Base-by-base conservation (phyloP, 371 early-diverging fungal genomes). In the Mortierella sp. region DNA sequence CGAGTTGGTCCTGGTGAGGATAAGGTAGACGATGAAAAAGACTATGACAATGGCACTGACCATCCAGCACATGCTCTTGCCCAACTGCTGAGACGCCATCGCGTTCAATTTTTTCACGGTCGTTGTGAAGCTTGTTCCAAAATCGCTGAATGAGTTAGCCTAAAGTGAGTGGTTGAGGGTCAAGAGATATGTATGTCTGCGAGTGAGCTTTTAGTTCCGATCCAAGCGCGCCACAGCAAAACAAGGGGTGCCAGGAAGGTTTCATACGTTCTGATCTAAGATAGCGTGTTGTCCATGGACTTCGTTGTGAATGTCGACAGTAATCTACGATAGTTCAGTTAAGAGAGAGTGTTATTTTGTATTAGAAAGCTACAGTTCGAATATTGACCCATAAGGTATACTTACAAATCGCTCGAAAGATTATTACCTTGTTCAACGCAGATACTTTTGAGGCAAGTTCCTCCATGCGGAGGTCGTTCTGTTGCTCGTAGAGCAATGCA, bases 51-150 rank as follows among this genome's bases (percentile, higher is more conserved):
- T 76, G 11, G 78, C 78, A 51, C 65, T 57, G 61, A 76, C 70
- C 78, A 76, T 76, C 58, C 60, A 76, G 50, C 78, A 76, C 78
- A 76, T 76, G 63, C 70, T 76, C 58, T 50, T 76, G 43, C 78
- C 78, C 54, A 76, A 24, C 47, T 69, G 48, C 34, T 76, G 78
- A 3, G 64, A 39, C 5, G 50, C 65, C 78, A 76, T 76, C 50
- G 61, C 65, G 51, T 76, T 70, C 41, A 76, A 43, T 32, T 76
- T 76, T 50, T 76, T 69, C 12, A 70, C 54, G 24, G 78, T 76
- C 15, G 39, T 55, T 15, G 70, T 65, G 27, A 76, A 76, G 42
- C 60, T 65, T 12, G 70, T 41, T 19, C 78, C 78, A 50, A 76
- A 76, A 14, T 44, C 37, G 8, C 54, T 39, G 50, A 76, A 76